Evolutionary conservation across 805 yeast genomes (phyloP).

Genomic region (Suhomyces xylopsoci): DNA sequence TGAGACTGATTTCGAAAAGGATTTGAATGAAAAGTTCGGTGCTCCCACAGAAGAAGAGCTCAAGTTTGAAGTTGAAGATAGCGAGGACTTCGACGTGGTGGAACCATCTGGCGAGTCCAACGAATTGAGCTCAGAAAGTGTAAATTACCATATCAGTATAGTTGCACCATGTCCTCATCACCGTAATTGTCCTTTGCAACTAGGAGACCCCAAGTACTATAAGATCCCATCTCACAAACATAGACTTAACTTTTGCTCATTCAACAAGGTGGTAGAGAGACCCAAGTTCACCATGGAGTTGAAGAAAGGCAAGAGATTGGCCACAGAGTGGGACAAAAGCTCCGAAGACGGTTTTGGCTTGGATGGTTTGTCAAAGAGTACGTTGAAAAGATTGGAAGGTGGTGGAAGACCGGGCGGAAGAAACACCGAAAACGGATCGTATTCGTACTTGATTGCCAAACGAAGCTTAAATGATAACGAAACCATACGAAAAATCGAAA

Average conservation of each 20-base stretch:
- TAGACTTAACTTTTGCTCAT: slow-evolving; percentile 71
- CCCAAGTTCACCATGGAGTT: slow-evolving; percentile 81
- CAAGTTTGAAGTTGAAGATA: slow-evolving; percentile 46
- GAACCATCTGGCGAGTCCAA: slow-evolving; percentile 11
- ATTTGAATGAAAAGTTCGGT: slow-evolving; percentile 41
- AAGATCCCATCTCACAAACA: slow-evolving; percentile 53
- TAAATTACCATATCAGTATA: slow-evolving; percentile 56
- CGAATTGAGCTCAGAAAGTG: slow-evolving; percentile 18
- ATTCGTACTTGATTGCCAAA: slow-evolving; percentile 69
- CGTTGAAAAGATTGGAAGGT: slow-evolving; percentile 49
- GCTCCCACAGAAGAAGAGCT: slow-evolving; percentile 42
- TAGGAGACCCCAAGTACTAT: slow-evolving; percentile 67
- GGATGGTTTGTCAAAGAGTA: slow-evolving; percentile 28
- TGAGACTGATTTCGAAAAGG: slow-evolving; percentile 21
- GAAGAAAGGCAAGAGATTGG: slow-evolving; percentile 74
- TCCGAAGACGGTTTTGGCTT: slow-evolving; percentile 55
- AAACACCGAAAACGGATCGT: slow-evolving; percentile 68
- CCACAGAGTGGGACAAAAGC: slow-evolving; percentile 66
- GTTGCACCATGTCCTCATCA: slow-evolving; percentile 93
- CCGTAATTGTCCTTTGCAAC: slow-evolving; percentile 79
- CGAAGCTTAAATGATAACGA: slow-evolving; percentile 47
- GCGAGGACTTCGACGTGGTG: slow-evolving; percentile 26
- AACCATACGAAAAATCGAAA: slow-evolving; percentile 41
- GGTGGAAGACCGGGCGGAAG: slow-evolving; percentile 76
- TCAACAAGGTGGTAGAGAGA: slow-evolving; percentile 65